Base-by-base conservation (phyloP, 2,329 filamentous ascomycete genomes). In the Ophiostoma novo-ulmi region DNA sequence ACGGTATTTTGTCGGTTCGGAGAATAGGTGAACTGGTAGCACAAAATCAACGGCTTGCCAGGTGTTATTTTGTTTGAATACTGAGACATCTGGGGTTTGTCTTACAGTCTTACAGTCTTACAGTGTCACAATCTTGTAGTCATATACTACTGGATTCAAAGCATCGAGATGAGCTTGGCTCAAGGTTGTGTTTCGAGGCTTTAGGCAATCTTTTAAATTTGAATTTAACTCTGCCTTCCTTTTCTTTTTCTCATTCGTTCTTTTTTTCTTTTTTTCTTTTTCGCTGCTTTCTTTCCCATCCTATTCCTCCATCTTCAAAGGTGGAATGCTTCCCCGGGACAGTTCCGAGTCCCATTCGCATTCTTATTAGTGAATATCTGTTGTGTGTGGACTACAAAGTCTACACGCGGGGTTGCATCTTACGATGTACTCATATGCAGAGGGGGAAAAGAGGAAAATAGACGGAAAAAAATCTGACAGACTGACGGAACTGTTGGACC, bases 401-500 rank as follows among this genome's bases (percentile, higher is more conserved):
- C n/a, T n/a, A 61, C 5, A 17, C 55, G 31, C 11, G 55, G 55
- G 48, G 48, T 55, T 20, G 48, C 48, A 58, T 58, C 52, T 35
- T 61, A 63, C 26, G 22, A 31, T 31, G 31, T 31, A 31, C 31
- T 61, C 55, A 31, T 61, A 61, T 61, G 55, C 6, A 63, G 22
- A 61, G 55, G 22, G 8, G 17, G 17, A 26, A 35, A 38, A 61
- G 31, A 63, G 26, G 26, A 41, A 35, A 31, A 5, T 35, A 17
- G 38, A 26, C 22, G 22, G 14, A 69, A 31, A 26, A 36, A 67
- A 70, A 61, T 41, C 20, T 20, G 26, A 44, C 68, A 72, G 36
- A 58, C 20, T 26, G 48, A 55, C 48, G 26, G 4, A 26, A 26
- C 8, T 58, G 44, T 20, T 20, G 8, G 17, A 48, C n/a, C 1